Evolutionary conservation across 2,329 filamentous ascomycete species (phyloP).

Genomic region (Sporothrix globosa): DNA sequence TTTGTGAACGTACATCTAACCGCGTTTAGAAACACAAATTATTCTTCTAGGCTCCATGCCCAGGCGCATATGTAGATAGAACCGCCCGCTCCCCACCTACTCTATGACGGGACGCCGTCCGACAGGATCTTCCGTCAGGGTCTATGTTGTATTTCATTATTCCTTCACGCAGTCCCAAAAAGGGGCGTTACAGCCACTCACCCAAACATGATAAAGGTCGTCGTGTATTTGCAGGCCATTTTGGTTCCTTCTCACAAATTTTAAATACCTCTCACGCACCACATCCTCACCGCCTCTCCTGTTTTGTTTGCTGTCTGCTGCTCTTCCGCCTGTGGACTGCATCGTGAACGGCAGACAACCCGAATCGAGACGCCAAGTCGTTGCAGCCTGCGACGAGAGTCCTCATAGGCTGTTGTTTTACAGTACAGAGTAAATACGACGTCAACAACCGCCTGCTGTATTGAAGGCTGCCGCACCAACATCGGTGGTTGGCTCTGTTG

Average conservation of each 20-base stretch:
- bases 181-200: constrained; percentile 15
- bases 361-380: background rate
- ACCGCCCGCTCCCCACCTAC: background rate
- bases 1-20: background rate
- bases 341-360: background rate
- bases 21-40: background rate
- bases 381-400: background rate
- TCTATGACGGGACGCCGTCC: background rate
- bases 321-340: background rate
- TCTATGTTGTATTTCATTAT: background rate
- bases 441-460: no score
- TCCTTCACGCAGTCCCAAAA: background rate
- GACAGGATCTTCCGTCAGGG: background rate
- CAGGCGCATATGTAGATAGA: background rate
- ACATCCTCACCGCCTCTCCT: constrained; percentile 6
- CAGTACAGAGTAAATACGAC: no score
- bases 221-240: background rate
- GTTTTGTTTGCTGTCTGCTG: background rate
- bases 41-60: background rate
- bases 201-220: background rate
- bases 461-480: background rate
- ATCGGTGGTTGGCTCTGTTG: constrained; percentile 2
- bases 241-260: background rate
- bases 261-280: background rate
- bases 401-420: no score